These are phyloP conservation scores for Grifola frondosa DNA, from an alignment of 1,284 basidiomycete species.

Conservation along the genomic window DNA sequence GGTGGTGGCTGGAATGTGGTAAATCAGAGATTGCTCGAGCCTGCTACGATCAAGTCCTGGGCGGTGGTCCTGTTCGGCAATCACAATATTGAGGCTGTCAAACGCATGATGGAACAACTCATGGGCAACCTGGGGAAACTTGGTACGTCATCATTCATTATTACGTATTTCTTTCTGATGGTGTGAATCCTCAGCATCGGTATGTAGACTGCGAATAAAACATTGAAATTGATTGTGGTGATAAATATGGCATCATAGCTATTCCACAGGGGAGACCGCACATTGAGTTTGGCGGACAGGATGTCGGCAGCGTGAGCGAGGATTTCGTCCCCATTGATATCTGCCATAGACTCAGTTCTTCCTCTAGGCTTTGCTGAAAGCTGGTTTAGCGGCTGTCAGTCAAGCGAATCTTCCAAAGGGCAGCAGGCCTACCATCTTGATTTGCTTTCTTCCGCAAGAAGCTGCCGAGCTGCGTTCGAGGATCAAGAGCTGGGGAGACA, in stretches of 20 bases:
- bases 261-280: background rate
- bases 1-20: conserved; percentile 38
- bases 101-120: too few species aligned
- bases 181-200: conserved; percentile 7
- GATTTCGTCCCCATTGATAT: too few species aligned
- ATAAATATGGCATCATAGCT: too few species aligned
- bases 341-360: too few species aligned
- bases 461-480: conserved; percentile 32
- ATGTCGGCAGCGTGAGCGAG: too few species aligned
- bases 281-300: background rate
- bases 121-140: conserved; percentile 28
- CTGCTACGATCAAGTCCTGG: conserved; percentile 20
- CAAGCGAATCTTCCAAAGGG: too few species aligned
- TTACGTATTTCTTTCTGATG: background rate
- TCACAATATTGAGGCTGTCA: background rate
- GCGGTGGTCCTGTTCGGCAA: conserved; percentile 32
- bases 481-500: conserved; percentile 48
- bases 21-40: conserved; percentile 21
- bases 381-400: too few species aligned
- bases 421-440: too few species aligned
- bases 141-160: conserved; percentile 26
- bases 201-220: conserved; percentile 2
- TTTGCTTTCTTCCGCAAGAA: too few species aligned
- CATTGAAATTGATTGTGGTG: too few species aligned
- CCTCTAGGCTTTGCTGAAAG: too few species aligned